Base-by-base conservation (phyloP, 345 rosid genomes). In the Zanthoxylum bungeanum region DNA sequence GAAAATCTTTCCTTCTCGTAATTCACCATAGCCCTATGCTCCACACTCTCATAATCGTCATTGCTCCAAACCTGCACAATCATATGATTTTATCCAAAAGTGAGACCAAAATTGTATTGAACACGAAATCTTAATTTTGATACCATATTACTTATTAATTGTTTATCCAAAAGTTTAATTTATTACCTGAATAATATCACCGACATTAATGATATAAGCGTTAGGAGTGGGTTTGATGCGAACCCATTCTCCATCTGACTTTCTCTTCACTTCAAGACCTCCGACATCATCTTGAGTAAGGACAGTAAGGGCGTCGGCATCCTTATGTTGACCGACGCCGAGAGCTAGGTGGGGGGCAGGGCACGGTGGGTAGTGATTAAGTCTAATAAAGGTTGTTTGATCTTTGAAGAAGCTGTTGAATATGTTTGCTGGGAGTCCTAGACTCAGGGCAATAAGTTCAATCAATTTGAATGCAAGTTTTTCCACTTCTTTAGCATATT, bases 51-150 rank as follows among this genome's bases (percentile, higher is more conserved):
- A 25, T 83, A 86, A 8, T 66, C 58, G 9, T 86, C 89, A 52
- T 85, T 85, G 66, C 84, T 85, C 87, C 85, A 85, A 12, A 79
- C 87, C 89, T 83, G 47, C 65, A 56, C 16, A 37, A 56, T 53
- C 31, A 12, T 12, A 22, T 39, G 1, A 2, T 4, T 9, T 14
- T 30, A n/a, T n/a, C n/a, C n/a, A n/a, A n/a, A n/a, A 4, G 4
- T 36, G 42, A 21, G 9, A 31, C 4, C 17, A 9, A 27, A 10
- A 51, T 0, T 9, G 3, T 47, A 2, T 7, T 0, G n/a, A 49
- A 28, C 17, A 22, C 16, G 24, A 36, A n/a, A 8, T 0, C 40
- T 39, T 3, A 4, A 1, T 3, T 17, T n/a, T 5, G 19, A 10
- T 10, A 55, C 0, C 4, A 49, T 21, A 16, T 7, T 34, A 31